These are phyloP conservation scores for Aspergillus latus DNA, from an alignment of 2,329 filamentous ascomycete species.

Conservation along the genomic window DNA sequence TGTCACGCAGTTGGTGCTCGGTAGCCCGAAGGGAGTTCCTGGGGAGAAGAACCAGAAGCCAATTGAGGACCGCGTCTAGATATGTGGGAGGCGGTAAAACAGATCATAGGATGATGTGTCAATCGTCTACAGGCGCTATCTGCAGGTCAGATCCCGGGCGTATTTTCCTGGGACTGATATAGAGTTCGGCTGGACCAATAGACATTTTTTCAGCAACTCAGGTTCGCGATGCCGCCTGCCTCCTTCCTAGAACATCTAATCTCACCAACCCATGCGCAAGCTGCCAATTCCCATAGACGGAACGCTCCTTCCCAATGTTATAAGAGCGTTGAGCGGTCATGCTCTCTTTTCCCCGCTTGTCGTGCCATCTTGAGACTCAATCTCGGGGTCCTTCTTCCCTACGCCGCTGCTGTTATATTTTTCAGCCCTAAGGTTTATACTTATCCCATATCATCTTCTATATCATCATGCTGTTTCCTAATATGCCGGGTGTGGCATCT, in stretches of 20 bases:
- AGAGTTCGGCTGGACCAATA: neutral
- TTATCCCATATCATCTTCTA: neutral
- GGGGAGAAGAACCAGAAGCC: slow-evolving; percentile 65
- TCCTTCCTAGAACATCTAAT: neutral
- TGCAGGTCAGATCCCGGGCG: neutral
- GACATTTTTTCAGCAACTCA: neutral
- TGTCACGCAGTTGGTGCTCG: slow-evolving; percentile 82
- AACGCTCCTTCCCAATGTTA: neutral
- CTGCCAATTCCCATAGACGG: neutral
- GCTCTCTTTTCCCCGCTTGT: neutral
- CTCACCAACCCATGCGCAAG: neutral
- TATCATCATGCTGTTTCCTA: slow-evolving; percentile 15
- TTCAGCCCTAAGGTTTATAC: neutral
- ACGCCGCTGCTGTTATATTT: neutral
- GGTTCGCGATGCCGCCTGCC: neutral
- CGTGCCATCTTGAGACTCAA: neutral
- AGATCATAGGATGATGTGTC: neutral
- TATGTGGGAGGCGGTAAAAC: slow-evolving; percentile 47
- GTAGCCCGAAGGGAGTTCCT: slow-evolving; percentile 55
- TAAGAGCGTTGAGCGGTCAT: neutral
- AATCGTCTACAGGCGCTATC: neutral
- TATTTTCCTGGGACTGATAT: neutral
- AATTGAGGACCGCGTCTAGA: slow-evolving; percentile 66
- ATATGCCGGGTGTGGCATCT: neutral
- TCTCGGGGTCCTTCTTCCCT: neutral